Evolutionary conservation across 2,329 filamentous ascomycete genomes (phyloP), one percentile per base, ranked within the genome.

Genomic region (Teratosphaeria epicoccoides): DNA sequence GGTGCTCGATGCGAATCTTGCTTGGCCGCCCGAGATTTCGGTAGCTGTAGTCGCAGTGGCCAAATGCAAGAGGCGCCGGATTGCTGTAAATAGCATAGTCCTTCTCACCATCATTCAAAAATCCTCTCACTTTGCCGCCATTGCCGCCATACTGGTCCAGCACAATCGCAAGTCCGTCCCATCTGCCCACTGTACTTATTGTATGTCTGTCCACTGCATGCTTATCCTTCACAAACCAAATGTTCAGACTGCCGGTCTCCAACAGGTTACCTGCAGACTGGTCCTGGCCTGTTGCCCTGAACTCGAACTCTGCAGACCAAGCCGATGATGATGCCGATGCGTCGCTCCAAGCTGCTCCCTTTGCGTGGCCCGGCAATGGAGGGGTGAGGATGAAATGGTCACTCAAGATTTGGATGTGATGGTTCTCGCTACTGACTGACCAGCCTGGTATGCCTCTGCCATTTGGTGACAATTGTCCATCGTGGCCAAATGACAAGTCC

Each of bases 361-460:
- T 82, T 64, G 87, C 83, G 70, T 89, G 89, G 51, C 93, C 93
- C 5, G 89, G 88, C 47, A 83, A 83, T 12, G 89, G 84, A 10
- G 93, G 91, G 1, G 93, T 98, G 52, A 98, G 80, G 66, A 98
- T 86, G 54, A 97, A 67, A 68, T 90, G 88, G 76, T 97, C 91
- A 59, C 89, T 95, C 54, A 96, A 80, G 57, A 83, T 66, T 57
- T 79, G 74, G 49, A 80, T 76, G 11, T 71, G 66, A 63, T 79
- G 76, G 50, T 77, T 77, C 58, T 80, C 76, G 50, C 77, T 76
- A 48, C 70, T 72, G 25, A 79, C 60, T 44, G 70, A 65, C 75
- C 77, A 84, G 56, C 79, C 78, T 2, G 79, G 77, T 46, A 84
- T 72, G 29, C 66, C 68, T 55, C 73, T 70, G 49, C 76, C 71